Base-by-base conservation (phyloP, 75 land plant genomes). In the Ceratopteris richardii region DNA sequence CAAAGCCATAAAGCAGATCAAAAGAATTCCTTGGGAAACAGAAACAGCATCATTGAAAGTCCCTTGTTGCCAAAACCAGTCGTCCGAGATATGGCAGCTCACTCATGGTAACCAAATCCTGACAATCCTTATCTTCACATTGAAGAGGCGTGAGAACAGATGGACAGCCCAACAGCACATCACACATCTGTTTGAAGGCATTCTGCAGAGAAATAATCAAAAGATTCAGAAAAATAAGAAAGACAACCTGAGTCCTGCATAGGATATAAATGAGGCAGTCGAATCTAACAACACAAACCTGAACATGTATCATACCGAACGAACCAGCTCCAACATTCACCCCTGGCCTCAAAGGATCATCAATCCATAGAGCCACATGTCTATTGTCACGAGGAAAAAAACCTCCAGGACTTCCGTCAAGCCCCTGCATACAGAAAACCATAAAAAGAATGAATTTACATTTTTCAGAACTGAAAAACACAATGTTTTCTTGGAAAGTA, bases 291-390 rank as follows among this genome's bases (percentile, higher is more conserved):
- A 21, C 9, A 14, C 47, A 6, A 60, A 76, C 79, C 77, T 76
- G 79, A 2, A 76, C 79, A 39, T 56, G 76, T 39, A 31, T 31
- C 65, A 76, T 73, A 26, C 51, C 61, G 59, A 73, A 76, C 7
- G 79, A 76, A 2, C 79, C 79, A 46, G 70, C 77, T 19, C 79
- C 77, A 47, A 76, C 60, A 50, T 72, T 72, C 16, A 76, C 58
- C 56, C 77, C 77, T 41, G 77, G 79, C 48, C 65, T 62, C 25
- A 76, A 42, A 11, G 79, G 79, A 39, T 76, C 79, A 29, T 76
- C 79, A 61, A 76, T 72, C 33, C 57, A 64, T 52, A 76, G 44
- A 2, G 79, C 37, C 21, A 58, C 56, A 36, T 78, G 56, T 14
- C 56, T 31, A 39, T 65, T 48, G 18, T 66, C 64, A 27, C 37